phyloP scores from a whole-genome alignment of 2,329 filamentous ascomycete genomes.

The Nakataea oryzae region DNA sequence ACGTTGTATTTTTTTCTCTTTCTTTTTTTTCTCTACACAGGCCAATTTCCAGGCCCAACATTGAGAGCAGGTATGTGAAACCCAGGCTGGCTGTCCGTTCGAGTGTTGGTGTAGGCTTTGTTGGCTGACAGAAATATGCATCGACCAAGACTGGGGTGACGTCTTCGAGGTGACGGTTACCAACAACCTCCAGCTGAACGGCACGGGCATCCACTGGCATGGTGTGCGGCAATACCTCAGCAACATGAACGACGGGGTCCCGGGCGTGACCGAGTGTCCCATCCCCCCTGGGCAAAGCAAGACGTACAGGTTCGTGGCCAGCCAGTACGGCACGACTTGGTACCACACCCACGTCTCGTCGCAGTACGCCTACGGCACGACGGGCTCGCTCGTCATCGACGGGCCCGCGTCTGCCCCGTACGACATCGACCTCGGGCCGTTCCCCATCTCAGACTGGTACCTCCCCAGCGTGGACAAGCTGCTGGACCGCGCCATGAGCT shows the following conservation, averaged over 20 bases:
- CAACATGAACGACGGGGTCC: conserved; percentile 30
- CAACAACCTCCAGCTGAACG: conserved; percentile 48
- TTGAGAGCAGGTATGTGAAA: neutral
- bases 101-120: neutral
- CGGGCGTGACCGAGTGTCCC: conserved; percentile 32
- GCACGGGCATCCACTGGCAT: conserved; percentile 33
- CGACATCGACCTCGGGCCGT: conserved; percentile 40
- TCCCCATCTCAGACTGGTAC: conserved; percentile 44
- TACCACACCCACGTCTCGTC: conserved; percentile 38
- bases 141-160: conserved; percentile 33
- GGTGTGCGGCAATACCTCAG: conserved; percentile 32
- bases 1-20: no score
- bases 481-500: conserved; percentile 12
- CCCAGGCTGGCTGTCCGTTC: neutral
- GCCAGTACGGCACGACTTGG: conserved; percentile 25
- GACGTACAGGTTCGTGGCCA: conserved; percentile 23
- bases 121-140: neutral
- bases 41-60: conserved; percentile 8
- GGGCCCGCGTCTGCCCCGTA: conserved; percentile 26
- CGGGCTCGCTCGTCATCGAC: conserved; percentile 37
- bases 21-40: conserved; percentile 1
- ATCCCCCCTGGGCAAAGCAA: conserved; percentile 20
- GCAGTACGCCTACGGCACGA: conserved; percentile 38
- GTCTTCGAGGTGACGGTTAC: conserved; percentile 47
- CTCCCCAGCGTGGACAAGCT: conserved; percentile 18